Evolutionary conservation across 345 rosid genomes (phyloP).

Genomic region (Acer campestre): DNA sequence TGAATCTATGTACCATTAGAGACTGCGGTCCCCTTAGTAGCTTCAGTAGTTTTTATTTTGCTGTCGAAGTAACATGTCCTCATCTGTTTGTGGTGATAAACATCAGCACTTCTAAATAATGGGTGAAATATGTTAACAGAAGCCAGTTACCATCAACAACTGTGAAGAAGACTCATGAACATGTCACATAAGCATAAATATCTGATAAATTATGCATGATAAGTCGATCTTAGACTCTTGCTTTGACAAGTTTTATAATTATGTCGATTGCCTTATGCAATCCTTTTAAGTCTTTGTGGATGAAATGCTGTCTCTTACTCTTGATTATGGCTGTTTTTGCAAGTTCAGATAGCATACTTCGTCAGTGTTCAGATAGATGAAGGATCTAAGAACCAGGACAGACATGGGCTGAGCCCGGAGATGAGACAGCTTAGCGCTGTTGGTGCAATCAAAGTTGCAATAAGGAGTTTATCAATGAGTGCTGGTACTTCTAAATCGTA

Average conservation of each 20-base stretch:
- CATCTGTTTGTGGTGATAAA: background rate
- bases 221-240: background rate
- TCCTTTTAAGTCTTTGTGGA: background rate
- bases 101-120: background rate
- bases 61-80: background rate
- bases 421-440: constrained; percentile 76
- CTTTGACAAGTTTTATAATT: background rate
- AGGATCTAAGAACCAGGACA: constrained; percentile 39
- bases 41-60: background rate
- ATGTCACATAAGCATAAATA: background rate
- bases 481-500: constrained; percentile 47
- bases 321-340: constrained; percentile 10
- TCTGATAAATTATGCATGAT: background rate
- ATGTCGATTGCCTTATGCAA: background rate
- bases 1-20: background rate
- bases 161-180: background rate
- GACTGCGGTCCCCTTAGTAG: background rate
- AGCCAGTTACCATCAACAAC: background rate
- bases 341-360: constrained; percentile 70
- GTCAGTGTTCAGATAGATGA: constrained; percentile 79
- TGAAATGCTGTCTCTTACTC: background rate
- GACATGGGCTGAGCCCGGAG: constrained; percentile 63
- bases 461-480: constrained; percentile 65
- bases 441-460: constrained; percentile 85
- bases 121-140: background rate